phyloP scores from a whole-genome alignment of 352 stramenopile genomes.

The Globisporangium rhizosaccharum region DNA sequence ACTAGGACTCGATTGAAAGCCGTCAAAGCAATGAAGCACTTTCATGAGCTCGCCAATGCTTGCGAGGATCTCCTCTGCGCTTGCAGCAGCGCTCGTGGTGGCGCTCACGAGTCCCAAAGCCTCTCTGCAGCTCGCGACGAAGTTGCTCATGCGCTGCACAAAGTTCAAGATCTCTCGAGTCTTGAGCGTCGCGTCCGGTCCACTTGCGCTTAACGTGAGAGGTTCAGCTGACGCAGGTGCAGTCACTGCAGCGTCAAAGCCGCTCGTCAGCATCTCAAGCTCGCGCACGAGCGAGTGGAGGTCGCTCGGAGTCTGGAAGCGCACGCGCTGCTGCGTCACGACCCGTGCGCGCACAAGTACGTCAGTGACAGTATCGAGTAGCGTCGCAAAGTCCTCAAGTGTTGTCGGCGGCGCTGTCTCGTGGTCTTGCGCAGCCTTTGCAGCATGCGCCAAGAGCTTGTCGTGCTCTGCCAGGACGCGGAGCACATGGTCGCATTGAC shows the following conservation, averaged over 20 bases:
- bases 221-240: not conserved
- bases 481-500: slow-evolving; percentile 1
- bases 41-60: slow-evolving; percentile 37
- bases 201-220: not conserved
- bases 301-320: slow-evolving; percentile 5
- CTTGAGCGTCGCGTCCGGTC: slow-evolving; percentile 5
- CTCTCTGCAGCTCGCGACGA: slow-evolving; percentile 21
- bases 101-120: slow-evolving; percentile 5
- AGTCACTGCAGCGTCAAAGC: not conserved
- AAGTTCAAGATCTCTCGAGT: slow-evolving; percentile 20
- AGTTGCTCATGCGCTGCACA: slow-evolving; percentile 16
- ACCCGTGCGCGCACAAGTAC: slow-evolving; percentile 1
- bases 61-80: slow-evolving; percentile 17
- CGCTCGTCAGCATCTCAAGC: not conserved
- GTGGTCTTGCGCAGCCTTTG: not conserved
- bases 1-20: slow-evolving; percentile 16
- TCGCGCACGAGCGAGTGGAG: slow-evolving; percentile 8
- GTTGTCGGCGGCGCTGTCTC: not conserved
- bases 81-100: not conserved
- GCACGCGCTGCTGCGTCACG: not conserved
- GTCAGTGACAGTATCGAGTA: not conserved
- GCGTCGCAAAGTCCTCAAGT: not conserved
- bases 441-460: not conserved
- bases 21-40: slow-evolving; percentile 32
- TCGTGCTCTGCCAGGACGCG: slow-evolving; percentile 1